Conservation (phyloP, 208 protist species). For the Leishmania major region DNA sequence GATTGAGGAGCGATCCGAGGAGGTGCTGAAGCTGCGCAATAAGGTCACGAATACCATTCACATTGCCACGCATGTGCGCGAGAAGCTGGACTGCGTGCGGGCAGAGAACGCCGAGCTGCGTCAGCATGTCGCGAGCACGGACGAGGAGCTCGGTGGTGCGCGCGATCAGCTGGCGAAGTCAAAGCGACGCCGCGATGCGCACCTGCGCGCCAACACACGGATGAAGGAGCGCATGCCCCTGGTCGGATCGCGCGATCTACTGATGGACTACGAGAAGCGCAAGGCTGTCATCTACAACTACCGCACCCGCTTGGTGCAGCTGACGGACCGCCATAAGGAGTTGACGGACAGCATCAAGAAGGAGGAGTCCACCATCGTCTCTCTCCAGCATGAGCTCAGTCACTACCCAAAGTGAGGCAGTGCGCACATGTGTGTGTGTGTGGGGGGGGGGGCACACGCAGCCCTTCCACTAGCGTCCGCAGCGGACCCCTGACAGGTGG, state of each 20-base stretch:
- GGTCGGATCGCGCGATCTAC: slow-evolving; percentile 93
- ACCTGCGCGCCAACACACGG: slow-evolving; percentile 83
- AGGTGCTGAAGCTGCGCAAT: slow-evolving; percentile 95
- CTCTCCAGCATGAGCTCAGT: slow-evolving; percentile 64
- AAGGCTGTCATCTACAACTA: slow-evolving; percentile 79
- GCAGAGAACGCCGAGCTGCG: slow-evolving; percentile 90
- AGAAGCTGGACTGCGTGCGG: slow-evolving; percentile 97
- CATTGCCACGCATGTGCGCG: slow-evolving; percentile 97
- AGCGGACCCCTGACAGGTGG: neutral
- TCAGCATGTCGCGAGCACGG: slow-evolving; percentile 87
- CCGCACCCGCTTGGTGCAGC: slow-evolving; percentile 74
- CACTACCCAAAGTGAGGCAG: slow-evolving; percentile 50
- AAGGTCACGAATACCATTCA: slow-evolving; percentile 97
- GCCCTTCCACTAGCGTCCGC: neutral
- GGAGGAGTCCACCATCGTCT: slow-evolving; percentile 61
- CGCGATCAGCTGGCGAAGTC: slow-evolving; percentile 91
- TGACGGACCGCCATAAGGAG: slow-evolving; percentile 78
- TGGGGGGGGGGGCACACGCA: neutral
- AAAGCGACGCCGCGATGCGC: slow-evolving; percentile 91
- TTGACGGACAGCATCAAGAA: slow-evolving; percentile 55
- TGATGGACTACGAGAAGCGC: slow-evolving; percentile 95
- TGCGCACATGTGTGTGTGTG: neutral
- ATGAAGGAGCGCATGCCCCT: slow-evolving; percentile 94
- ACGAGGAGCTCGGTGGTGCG: slow-evolving; percentile 83
- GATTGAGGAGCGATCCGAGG: slow-evolving; percentile 98